Evolutionary conservation across 441 rosid genomes (phyloP).

Genomic region (Eutrema salsugineum): DNA sequence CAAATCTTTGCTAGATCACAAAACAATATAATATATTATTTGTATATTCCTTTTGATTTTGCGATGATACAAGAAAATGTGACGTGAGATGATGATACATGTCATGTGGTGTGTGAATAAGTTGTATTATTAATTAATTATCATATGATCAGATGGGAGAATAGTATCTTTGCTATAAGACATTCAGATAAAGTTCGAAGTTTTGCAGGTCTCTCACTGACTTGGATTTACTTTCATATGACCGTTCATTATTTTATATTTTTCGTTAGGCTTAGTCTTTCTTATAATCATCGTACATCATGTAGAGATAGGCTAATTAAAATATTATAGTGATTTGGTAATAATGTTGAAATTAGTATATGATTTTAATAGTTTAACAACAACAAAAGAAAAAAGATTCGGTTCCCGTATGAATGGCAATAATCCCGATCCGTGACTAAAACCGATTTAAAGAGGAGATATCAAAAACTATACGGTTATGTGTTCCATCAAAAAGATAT

Average conservation of each 20-base stretch:
- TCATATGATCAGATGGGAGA: conserved; percentile 30
- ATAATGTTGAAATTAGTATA: too few relatives aligned
- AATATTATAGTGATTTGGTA: neutral
- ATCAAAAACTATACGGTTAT: conserved; percentile 5
- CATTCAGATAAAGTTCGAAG: conserved; percentile 38
- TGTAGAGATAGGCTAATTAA: conserved; percentile 1
- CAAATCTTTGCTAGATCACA: conserved; percentile 23
- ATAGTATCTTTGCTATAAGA: conserved; percentile 59
- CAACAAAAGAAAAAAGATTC: too few relatives aligned
- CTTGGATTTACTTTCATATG: conserved; percentile 45
- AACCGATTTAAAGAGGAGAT: neutral
- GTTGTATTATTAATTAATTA: neutral
- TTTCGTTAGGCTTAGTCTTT: neutral
- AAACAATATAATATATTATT: neutral
- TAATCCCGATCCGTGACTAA: conserved; percentile 9
- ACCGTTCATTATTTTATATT: neutral
- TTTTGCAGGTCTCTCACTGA: conserved; percentile 33
- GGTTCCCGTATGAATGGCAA: neutral
- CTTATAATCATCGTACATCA: conserved; percentile 5
- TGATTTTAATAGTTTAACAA: too few relatives aligned
- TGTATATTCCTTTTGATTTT: neutral
- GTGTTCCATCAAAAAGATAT: conserved; percentile 28
- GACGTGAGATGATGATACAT: conserved; percentile 15
- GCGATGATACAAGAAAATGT: neutral
- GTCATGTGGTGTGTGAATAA: conserved; percentile 24